Evolutionary conservation across 305 asterid species (phyloP).

Genomic region (Ilex paraguariensis): DNA sequence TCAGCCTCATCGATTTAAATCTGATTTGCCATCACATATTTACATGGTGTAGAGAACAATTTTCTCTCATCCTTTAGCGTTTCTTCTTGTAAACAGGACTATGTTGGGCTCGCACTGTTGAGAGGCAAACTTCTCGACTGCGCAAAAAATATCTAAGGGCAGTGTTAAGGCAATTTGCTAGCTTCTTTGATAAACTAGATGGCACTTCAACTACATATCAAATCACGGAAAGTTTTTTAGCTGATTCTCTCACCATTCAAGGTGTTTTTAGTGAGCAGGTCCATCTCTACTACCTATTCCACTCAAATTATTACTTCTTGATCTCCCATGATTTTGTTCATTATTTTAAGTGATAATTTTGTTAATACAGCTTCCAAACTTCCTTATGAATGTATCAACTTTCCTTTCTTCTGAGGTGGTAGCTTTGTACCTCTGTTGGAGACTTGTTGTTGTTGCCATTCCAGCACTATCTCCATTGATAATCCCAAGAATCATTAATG

Average conservation of each 20-base stretch:
- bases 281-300: neutral
- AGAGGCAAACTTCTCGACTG: conserved; percentile 57
- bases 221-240: conserved; percentile 44
- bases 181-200: conserved; percentile 44
- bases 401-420: conserved; percentile 27
- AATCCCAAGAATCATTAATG: conserved; percentile 40
- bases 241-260: conserved; percentile 49
- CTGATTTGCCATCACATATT: neutral
- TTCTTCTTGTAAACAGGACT: conserved; percentile 29
- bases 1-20: neutral
- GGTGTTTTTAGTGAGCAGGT: conserved; percentile 59
- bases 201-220: conserved; percentile 41
- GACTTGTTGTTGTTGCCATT: conserved; percentile 46
- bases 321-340: neutral
- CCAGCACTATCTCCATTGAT: conserved; percentile 40
- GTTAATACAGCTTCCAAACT: conserved; percentile 49
- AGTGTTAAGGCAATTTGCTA: conserved; percentile 57
- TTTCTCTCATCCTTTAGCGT: neutral
- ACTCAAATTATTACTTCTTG: neutral
- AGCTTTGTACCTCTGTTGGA: conserved; percentile 55
- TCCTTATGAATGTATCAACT: conserved; percentile 35
- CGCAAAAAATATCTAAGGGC: conserved; percentile 43
- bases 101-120: conserved; percentile 70
- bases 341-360: neutral
- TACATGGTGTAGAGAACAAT: neutral